phyloP scores from a whole-genome alignment of 352 stramenopile species.

The Globisporangium mamillatum region DNA sequence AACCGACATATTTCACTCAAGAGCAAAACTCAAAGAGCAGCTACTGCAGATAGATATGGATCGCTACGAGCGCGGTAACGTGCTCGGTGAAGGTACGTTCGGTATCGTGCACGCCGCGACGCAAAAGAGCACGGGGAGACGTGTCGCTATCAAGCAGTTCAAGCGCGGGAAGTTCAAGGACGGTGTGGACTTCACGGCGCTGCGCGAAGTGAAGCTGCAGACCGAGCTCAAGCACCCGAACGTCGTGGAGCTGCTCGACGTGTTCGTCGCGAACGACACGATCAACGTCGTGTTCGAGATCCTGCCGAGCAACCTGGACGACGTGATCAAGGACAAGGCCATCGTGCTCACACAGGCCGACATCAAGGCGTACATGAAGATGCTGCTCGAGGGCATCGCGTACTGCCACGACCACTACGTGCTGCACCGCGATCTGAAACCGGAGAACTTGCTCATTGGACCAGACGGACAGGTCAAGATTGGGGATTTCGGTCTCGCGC shows the following conservation, averaged over 20 bases:
- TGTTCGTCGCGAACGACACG: slow-evolving; percentile 86
- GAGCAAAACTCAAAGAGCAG: background rate
- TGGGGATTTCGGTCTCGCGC: slow-evolving; percentile 85
- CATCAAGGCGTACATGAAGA: slow-evolving; percentile 89
- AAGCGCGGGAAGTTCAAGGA: slow-evolving; percentile 89
- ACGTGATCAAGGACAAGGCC: slow-evolving; percentile 88
- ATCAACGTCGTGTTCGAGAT: slow-evolving; percentile 91
- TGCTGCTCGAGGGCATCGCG: slow-evolving; percentile 72
- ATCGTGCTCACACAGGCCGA: slow-evolving; percentile 80
- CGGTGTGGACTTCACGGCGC: slow-evolving; percentile 84
- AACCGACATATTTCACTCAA: background rate
- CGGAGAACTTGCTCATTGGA: slow-evolving; percentile 85
- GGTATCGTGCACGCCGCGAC: slow-evolving; percentile 82
- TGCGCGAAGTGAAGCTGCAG: slow-evolving; percentile 89
- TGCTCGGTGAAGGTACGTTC: slow-evolving; percentile 87
- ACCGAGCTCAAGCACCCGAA: slow-evolving; percentile 85
- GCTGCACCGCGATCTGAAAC: slow-evolving; percentile 86
- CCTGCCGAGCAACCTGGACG: slow-evolving; percentile 82
- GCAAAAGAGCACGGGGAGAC: slow-evolving; percentile 67
- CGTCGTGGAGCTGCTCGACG: slow-evolving; percentile 83
- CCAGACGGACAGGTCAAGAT: slow-evolving; percentile 82
- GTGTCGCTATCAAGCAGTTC: slow-evolving; percentile 87
- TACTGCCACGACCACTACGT: slow-evolving; percentile 85
- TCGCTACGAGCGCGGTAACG: slow-evolving; percentile 68
- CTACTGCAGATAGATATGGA: slow-evolving; percentile 42